Percentiles rank a stretch among this genome's conserved stretches.
phyloP scores from a whole-genome alignment of 257 asterid species.

The Cruciata laevipes region DNA sequence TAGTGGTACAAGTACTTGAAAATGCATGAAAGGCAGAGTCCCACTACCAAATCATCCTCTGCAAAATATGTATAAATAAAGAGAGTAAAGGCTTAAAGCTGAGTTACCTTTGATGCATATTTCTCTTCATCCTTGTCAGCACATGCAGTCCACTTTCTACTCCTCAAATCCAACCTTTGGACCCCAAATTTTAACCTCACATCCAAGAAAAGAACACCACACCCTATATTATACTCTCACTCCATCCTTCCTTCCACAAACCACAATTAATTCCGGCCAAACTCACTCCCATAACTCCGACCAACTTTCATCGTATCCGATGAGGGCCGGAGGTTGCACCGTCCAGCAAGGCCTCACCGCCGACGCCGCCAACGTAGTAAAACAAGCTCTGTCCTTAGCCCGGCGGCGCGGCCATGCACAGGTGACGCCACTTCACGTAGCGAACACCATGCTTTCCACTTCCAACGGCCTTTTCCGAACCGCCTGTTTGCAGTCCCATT shows the following conservation, averaged over 20 bases:
- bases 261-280: background rate
- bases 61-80: background rate
- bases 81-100: slow-evolving; percentile 40
- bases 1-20: slow-evolving; percentile 4
- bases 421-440: slow-evolving; percentile 89
- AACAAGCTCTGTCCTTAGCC: slow-evolving; percentile 63
- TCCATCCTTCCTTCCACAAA: slow-evolving; percentile 17
- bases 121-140: slow-evolving; percentile 52
- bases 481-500: slow-evolving; percentile 69
- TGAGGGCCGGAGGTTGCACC: slow-evolving; percentile 72
- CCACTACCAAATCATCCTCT: slow-evolving; percentile 45
- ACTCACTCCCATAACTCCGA: slow-evolving; percentile 3
- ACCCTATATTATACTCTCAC: slow-evolving; percentile 14
- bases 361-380: slow-evolving; percentile 54
- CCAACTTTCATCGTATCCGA: no score
- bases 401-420: slow-evolving; percentile 88
- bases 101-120: slow-evolving; percentile 54
- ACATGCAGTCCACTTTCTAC: slow-evolving; percentile 88
- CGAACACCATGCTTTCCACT: slow-evolving; percentile 65
- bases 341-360: slow-evolving; percentile 52
- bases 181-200: slow-evolving; percentile 55
- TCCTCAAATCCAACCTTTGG: slow-evolving; percentile 25
- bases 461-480: slow-evolving; percentile 46
- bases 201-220: slow-evolving; percentile 52
- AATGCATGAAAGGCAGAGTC: slow-evolving; percentile 71